Evolutionary conservation across 108 stramenopile genomes (phyloP).

Genomic region (Nitzschia sp.): DNA sequence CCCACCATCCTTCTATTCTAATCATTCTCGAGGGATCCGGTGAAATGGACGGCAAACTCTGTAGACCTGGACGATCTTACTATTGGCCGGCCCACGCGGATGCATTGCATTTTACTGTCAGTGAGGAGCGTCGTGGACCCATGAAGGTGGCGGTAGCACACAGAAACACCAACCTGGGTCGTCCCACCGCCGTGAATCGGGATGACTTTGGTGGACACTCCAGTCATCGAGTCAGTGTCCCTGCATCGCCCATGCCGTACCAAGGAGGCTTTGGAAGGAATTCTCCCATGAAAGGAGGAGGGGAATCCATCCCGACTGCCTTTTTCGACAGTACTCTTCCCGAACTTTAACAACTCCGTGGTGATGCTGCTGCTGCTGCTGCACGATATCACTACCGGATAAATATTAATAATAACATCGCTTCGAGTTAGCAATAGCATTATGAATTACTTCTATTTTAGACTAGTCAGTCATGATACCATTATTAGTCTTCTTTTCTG

Average conservation of each 20-base stretch:
- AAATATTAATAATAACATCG: too few species aligned
- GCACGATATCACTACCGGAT: too few species aligned
- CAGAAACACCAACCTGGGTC: conserved; percentile 57
- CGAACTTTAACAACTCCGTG: background rate
- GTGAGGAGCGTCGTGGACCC: conserved; percentile 51
- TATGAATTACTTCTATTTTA: too few species aligned
- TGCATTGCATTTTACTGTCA: conserved; percentile 50
- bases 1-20: conserved; percentile 59
- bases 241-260: conserved; percentile 41
- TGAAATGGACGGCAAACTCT: conserved; percentile 58
- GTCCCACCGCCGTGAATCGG: conserved; percentile 51
- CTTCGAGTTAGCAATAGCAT: too few species aligned
- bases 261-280: background rate
- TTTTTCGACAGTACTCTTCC: background rate
- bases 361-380: too few species aligned
- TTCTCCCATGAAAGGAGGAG: background rate
- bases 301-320: background rate
- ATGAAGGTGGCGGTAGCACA: conserved; percentile 78
- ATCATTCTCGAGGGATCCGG: conserved; percentile 79
- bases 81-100: conserved; percentile 55
- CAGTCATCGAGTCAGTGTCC: conserved; percentile 22
- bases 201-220: conserved; percentile 31
- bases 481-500: too few species aligned
- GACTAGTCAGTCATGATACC: too few species aligned
- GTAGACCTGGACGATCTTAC: conserved; percentile 67